phyloP scores from a whole-genome alignment of 2,329 filamentous ascomycete genomes.

The Arachnomyces sp. region DNA sequence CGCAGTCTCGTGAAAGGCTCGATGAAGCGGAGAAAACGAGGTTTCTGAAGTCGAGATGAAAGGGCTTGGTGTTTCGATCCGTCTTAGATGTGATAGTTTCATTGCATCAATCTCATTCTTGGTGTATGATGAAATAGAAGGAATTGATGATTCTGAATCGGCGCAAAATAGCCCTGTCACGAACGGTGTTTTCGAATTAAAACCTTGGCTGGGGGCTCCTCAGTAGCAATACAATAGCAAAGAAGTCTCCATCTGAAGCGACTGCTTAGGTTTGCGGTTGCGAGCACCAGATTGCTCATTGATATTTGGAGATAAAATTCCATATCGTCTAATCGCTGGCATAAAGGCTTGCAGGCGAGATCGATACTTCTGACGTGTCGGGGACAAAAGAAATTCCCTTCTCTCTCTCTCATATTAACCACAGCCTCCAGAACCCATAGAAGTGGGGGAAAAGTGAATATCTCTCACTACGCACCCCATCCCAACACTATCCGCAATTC shows the following conservation, averaged over 20 bases:
- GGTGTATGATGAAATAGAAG: conserved; percentile 9
- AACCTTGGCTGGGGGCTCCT: conserved; percentile 23
- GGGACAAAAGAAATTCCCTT: too few species aligned
- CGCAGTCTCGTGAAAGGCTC: conserved; percentile 20
- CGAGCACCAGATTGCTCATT: too few species aligned
- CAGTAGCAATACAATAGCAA: conserved; percentile 27
- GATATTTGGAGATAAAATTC: too few species aligned
- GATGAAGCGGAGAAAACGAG: conserved; percentile 24
- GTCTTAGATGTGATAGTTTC: conserved; percentile 20
- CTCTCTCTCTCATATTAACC: too few species aligned
- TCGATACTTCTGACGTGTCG: too few species aligned
- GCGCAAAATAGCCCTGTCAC: conserved; percentile 20
- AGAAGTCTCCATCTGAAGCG: conserved; percentile 12
- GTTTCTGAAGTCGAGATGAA: conserved; percentile 27
- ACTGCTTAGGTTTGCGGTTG: too few species aligned
- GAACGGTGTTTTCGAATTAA: conserved; percentile 20
- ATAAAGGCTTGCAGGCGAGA: too few species aligned
- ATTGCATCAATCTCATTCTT: conserved; percentile 14
- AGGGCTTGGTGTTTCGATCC: conserved; percentile 15
- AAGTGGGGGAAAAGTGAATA: too few species aligned
- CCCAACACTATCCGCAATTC: too few species aligned
- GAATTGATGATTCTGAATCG: conserved; percentile 6
- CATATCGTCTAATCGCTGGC: too few species aligned
- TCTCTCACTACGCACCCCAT: too few species aligned
- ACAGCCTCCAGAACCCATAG: too few species aligned